These are phyloP conservation scores for Calonectria leucothoes DNA, from an alignment of 2,329 filamentous ascomycete genomes.

Conservation along the genomic window DNA sequence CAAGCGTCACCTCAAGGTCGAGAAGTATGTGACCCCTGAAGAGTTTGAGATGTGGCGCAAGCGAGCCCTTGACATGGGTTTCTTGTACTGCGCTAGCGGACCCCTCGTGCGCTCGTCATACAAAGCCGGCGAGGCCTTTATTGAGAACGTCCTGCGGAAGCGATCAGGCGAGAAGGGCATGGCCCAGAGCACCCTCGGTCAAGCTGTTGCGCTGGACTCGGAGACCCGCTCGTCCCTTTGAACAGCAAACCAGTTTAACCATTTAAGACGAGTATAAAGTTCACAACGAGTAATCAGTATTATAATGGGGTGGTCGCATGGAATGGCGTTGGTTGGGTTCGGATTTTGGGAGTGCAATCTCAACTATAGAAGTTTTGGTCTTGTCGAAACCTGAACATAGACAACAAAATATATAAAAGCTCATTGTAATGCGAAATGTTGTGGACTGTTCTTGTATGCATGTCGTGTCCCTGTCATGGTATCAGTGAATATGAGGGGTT, in stretches of 20 bases:
- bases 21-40: slow-evolving; percentile 92
- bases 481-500: not conserved
- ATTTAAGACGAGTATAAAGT: not conserved
- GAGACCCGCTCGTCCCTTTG: slow-evolving; percentile 40
- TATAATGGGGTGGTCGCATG: slow-evolving; percentile 41
- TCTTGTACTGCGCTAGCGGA: slow-evolving; percentile 95
- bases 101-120: slow-evolving; percentile 95
- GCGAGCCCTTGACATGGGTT: slow-evolving; percentile 92
- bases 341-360: slow-evolving; percentile 31
- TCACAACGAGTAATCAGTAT: slow-evolving; percentile 17
- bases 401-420: slow-evolving; percentile 23
- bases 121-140: slow-evolving; percentile 98
- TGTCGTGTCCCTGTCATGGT: not conserved
- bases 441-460: not conserved
- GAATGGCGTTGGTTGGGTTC: slow-evolving; percentile 41
- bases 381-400: slow-evolving; percentile 42
- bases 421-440: slow-evolving; percentile 11
- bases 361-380: slow-evolving; percentile 43
- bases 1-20: slow-evolving; percentile 96
- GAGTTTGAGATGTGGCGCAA: slow-evolving; percentile 93
- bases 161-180: slow-evolving; percentile 62
- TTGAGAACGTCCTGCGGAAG: slow-evolving; percentile 97
- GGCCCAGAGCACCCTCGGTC: slow-evolving; percentile 48
- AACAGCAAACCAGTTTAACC: slow-evolving; percentile 7
- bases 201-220: slow-evolving; percentile 54